Base-by-base conservation (phyloP, 2,329 filamentous ascomycete genomes). In the Emergomyces pasteurianus region DNA sequence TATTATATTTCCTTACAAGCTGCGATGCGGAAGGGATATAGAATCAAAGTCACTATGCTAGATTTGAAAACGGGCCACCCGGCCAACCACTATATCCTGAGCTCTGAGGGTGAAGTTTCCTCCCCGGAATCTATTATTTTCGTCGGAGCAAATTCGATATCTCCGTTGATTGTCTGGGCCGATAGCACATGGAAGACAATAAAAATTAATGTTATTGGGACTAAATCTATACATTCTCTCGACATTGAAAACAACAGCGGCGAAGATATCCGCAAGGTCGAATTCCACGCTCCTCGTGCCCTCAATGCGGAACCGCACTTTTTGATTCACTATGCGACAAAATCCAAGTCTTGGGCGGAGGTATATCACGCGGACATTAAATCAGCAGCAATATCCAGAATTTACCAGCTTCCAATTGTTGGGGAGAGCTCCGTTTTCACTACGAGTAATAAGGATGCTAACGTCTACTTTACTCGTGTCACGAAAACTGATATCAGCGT, bases 381-480 rank as follows among this genome's bases (percentile, higher is more conserved):
- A 75, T 86, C 80, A 62, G 83, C 80, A 59, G 82, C 81, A 21
- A 81, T 92, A 34, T 81, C 80, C n/a, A 90, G 89, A 72, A 87
- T 87, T 0, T 96, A 96, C 71, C 84, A 87, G 34, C 79, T 97
- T 14, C 89, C 92, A 0, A 83, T 84, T 58, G 73, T 91, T 23
- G 74, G 82, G 28, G 89, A 88, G 0, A 79, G 78, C 47, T 91
- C 90, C 28, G 84, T 87, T 0, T 90, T 96, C 70, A 88, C 91
- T 0, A 87, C 85, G 0, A 94, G 87, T 74, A 89, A 86, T 1
- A 82, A 84, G 47, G 88, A 86, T 62, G 85, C 88, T 23, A 92
- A 94, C 68, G 87, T 96, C 8, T 96, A 90, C 77, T 96, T 97
- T 72, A 92, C 89, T 1, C 85, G 92, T 62, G 80, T 94, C 63